phyloP scores from a whole-genome alignment of 164 flowering plant species.

The Amborella trichopoda region DNA sequence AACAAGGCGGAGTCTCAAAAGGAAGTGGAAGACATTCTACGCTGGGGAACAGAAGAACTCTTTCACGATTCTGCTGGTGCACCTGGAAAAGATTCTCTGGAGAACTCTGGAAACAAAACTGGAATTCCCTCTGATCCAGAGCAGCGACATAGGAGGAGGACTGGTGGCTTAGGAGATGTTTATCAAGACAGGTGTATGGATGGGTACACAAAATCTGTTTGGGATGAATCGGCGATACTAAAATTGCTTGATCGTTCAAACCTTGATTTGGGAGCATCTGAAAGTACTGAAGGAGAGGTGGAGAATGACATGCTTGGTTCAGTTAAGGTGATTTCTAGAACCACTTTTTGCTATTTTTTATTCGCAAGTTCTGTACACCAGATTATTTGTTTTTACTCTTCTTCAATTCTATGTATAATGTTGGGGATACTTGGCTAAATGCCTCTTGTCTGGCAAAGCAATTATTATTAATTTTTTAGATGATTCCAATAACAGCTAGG shows the following conservation, averaged over 20 bases:
- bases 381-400: too few relatives aligned
- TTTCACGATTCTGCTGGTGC: conserved; percentile 47
- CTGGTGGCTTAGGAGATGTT: conserved; percentile 92
- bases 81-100: conserved; percentile 36
- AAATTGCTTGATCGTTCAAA: conserved; percentile 86
- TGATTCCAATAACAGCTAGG: too few relatives aligned
- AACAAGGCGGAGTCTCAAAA: conserved; percentile 93
- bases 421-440: too few relatives aligned
- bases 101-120: conserved; percentile 29
- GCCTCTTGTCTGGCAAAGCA: too few relatives aligned
- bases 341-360: not conserved
- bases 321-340: conserved; percentile 51
- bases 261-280: conserved; percentile 47
- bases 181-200: conserved; percentile 45
- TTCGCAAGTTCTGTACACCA: too few relatives aligned
- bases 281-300: conserved; percentile 53
- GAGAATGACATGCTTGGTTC: conserved; percentile 98
- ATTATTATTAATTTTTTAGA: too few relatives aligned
- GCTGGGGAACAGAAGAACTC: conserved; percentile 99
- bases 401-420: too few relatives aligned
- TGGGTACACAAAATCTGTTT: conserved; percentile 51
- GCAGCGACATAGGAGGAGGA: conserved; percentile 46
- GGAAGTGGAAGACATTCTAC: conserved; percentile 90
- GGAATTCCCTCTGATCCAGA: conserved; percentile 45
- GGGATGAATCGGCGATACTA: conserved; percentile 90